A percentile compares a stretch with the other conserved stretches of the same genome.
phyloP scores from a whole-genome alignment of 192 early-diverging fungal genomes.

The Entomortierella beljakovae region DNA sequence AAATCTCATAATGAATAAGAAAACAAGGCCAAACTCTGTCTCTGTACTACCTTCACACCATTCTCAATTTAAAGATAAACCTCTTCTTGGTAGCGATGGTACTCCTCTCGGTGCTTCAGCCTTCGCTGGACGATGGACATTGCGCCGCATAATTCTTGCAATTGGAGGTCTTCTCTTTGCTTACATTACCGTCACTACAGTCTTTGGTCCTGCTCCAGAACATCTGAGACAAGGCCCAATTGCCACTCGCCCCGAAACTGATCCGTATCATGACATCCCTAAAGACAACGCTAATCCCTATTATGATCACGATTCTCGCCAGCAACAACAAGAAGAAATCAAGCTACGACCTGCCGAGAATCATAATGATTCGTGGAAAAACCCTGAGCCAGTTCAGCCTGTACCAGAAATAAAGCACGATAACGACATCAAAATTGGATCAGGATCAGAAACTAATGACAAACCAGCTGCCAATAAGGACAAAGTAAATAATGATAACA shows the following conservation, averaged over 20 bases:
- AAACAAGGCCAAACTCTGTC: slow-evolving; percentile 46
- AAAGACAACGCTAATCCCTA: slow-evolving; percentile 16
- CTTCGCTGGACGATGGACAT: slow-evolving; percentile 13
- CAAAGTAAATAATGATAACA: background rate
- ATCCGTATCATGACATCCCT: slow-evolving; percentile 27
- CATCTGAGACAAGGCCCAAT: slow-evolving; percentile 7
- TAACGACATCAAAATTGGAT: background rate
- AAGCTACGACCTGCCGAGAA: slow-evolving; percentile 2
- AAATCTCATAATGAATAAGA: slow-evolving; percentile 32
- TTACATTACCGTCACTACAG: slow-evolving; percentile 44
- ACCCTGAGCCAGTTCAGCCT: too few relatives aligned
- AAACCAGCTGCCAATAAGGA: background rate
- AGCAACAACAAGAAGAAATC: background rate
- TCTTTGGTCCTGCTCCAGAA: slow-evolving; percentile 30
- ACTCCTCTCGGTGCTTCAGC: background rate
- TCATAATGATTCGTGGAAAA: too few relatives aligned
- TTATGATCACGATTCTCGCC: background rate
- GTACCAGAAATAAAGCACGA: background rate
- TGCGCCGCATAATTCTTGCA: slow-evolving; percentile 36
- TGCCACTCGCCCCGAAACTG: slow-evolving; percentile 19
- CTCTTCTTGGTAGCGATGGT: slow-evolving; percentile 10
- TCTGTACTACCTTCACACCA: slow-evolving; percentile 41
- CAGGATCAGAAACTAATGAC: slow-evolving; percentile 15
- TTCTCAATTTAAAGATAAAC: slow-evolving; percentile 54
- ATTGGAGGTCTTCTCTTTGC: slow-evolving; percentile 44